phyloP scores from a whole-genome alignment of 2,329 filamentous ascomycete genomes.

The Fusarium equiseti region DNA sequence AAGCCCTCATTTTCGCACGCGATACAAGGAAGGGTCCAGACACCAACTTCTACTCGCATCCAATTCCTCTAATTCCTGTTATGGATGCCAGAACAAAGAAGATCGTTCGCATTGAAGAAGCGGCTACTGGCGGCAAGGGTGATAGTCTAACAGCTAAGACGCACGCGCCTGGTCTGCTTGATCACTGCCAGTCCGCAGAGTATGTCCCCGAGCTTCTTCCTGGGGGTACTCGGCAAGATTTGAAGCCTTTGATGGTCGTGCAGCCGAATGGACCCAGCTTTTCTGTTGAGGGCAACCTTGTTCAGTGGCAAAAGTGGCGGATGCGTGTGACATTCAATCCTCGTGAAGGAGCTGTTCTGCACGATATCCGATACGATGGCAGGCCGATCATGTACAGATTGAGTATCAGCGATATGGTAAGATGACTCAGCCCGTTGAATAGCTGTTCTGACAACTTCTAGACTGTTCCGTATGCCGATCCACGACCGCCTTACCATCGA shows the following conservation, averaged over 20 bases:
- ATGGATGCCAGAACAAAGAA: constrained; percentile 49
- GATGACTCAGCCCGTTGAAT: rapidly evolving
- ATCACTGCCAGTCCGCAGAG: constrained; percentile 52
- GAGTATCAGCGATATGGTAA: constrained; percentile 75
- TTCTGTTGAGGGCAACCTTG: constrained; percentile 58
- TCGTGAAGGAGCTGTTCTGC: constrained; percentile 75
- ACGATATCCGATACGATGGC: constrained; percentile 75
- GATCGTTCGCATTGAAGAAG: constrained; percentile 52
- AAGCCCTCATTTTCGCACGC: constrained; percentile 51
- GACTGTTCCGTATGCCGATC: constrained; percentile 74
- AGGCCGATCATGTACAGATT: constrained; percentile 75
- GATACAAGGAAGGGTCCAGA: constrained; percentile 54
- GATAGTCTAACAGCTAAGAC: constrained; percentile 44
- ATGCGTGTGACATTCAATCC: constrained; percentile 77
- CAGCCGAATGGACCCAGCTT: constrained; percentile 56
- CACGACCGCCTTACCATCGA: constrained; percentile 69
- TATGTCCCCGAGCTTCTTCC: constrained; percentile 58
- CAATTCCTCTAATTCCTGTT: constrained; percentile 62
- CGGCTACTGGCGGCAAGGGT: constrained; percentile 50
- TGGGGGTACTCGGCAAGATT: constrained; percentile 59
- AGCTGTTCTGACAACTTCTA: background rate
- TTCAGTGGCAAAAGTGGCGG: constrained; percentile 74
- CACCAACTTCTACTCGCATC: constrained; percentile 68
- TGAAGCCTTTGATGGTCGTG: constrained; percentile 68
- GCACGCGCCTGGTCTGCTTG: constrained; percentile 36